These are phyloP conservation scores for Coemansia pectinata DNA, from an alignment of 192 early-diverging fungal genomes.

Conservation along the genomic window DNA sequence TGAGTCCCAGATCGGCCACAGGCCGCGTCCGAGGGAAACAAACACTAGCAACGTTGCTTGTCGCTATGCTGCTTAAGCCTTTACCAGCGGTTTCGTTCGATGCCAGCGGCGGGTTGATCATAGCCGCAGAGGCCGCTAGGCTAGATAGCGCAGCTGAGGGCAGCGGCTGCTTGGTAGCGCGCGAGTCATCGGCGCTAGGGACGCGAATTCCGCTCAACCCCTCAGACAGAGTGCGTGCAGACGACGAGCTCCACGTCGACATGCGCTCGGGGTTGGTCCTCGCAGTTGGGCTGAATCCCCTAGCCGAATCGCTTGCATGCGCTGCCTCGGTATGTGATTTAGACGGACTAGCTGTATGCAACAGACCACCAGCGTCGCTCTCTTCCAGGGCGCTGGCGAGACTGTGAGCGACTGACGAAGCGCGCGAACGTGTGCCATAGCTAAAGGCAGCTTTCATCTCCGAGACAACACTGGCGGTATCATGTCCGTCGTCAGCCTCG, in stretches of 20 bases:
- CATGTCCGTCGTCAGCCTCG: background rate
- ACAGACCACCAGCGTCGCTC: slow-evolving; percentile 11
- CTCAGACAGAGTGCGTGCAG: slow-evolving; percentile 39
- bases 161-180: slow-evolving; percentile 18
- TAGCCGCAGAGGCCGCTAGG: slow-evolving; percentile 35
- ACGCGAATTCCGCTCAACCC: slow-evolving; percentile 22
- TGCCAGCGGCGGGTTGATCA: slow-evolving; percentile 19
- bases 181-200: slow-evolving; percentile 29
- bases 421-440: slow-evolving; percentile 18
- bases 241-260: slow-evolving; percentile 56
- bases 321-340: background rate
- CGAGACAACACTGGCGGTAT: background rate
- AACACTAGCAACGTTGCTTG: background rate
- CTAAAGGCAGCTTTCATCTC: slow-evolving; percentile 5
- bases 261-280: slow-evolving; percentile 40
- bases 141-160: slow-evolving; percentile 36
- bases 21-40: slow-evolving; percentile 18
- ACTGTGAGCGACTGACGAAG: slow-evolving; percentile 33
- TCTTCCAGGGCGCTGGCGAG: slow-evolving; percentile 29
- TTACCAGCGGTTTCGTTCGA: background rate
- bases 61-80: background rate
- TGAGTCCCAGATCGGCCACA: slow-evolving; percentile 41
- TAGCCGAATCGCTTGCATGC: slow-evolving; percentile 1
- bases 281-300: slow-evolving; percentile 14
- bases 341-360: background rate